Percentiles rank a stretch among this genome's conserved stretches.
Conservation (phyloP, 345 rosid genomes). For the Populus simonii region DNA sequence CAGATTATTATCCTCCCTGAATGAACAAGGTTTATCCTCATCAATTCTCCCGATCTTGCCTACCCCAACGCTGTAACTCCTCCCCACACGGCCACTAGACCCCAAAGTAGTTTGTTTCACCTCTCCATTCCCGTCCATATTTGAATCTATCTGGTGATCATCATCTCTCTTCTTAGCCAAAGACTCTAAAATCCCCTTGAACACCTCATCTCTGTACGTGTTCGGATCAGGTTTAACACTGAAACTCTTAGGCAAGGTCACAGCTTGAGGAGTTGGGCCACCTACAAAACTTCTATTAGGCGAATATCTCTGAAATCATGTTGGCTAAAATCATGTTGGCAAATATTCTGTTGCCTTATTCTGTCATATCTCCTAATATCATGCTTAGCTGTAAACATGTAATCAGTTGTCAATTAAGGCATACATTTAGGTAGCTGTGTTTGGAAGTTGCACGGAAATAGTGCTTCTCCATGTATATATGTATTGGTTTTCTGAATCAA, state of each 20-base stretch:
- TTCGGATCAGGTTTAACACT: not conserved
- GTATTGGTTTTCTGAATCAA: too few relatives aligned
- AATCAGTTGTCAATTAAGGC: too few relatives aligned
- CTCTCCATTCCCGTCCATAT: not conserved
- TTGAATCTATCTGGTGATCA: not conserved
- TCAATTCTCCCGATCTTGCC: conserved; percentile 51
- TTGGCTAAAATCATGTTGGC: too few relatives aligned
- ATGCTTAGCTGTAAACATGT: too few relatives aligned
- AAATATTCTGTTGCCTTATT: too few relatives aligned
- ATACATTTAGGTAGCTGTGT: too few relatives aligned
- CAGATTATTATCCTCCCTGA: conserved; percentile 22
- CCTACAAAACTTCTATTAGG: not conserved
- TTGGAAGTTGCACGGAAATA: too few relatives aligned
- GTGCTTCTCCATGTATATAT: too few relatives aligned
- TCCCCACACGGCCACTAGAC: conserved; percentile 5
- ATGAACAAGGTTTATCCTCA: conserved; percentile 36
- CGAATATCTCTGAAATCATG: too few relatives aligned
- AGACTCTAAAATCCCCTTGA: not conserved
- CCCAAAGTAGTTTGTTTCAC: not conserved
- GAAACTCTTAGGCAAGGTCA: conserved; percentile 12
- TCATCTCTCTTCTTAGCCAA: not conserved
- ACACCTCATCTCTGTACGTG: not conserved
- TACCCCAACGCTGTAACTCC: conserved; percentile 45
- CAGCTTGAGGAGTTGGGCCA: conserved; percentile 1
- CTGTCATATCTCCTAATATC: too few relatives aligned